Evolutionary conservation across 1,284 basidiomycete species (phyloP).

Genomic region (Austroboletus niveus): DNA sequence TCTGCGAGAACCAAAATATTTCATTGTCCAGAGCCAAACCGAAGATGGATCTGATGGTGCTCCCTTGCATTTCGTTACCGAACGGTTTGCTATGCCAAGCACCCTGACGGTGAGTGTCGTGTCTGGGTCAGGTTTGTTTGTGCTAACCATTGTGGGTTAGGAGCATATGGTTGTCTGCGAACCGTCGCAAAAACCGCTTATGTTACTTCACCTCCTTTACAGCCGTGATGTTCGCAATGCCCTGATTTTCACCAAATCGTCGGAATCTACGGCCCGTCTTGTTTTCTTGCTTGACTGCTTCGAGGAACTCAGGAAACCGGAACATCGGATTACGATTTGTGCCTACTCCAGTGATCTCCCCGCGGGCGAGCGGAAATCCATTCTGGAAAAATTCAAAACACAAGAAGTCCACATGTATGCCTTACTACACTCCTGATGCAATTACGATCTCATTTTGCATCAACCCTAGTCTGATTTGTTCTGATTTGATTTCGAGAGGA

Average conservation of each 20-base stretch:
- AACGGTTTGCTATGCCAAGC: slow-evolving; percentile 81
- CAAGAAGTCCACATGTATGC: slow-evolving; percentile 83
- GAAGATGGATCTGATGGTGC: slow-evolving; percentile 37
- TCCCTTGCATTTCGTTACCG: slow-evolving; percentile 57
- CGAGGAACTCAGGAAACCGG: slow-evolving; percentile 46
- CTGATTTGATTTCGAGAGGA: slow-evolving; percentile 95
- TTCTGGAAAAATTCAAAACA: slow-evolving; percentile 80
- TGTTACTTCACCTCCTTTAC: slow-evolving; percentile 86
- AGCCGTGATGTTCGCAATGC: slow-evolving; percentile 60
- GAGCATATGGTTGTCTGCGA: slow-evolving; percentile 88
- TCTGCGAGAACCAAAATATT: slow-evolving; percentile 82
- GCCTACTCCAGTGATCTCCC: slow-evolving; percentile 90
- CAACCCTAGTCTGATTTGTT: slow-evolving; percentile 77
- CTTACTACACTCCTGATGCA: background rate
- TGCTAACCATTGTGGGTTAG: slow-evolving; percentile 37
- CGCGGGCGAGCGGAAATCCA: slow-evolving; percentile 67
- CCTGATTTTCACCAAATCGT: slow-evolving; percentile 94
- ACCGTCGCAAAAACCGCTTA: slow-evolving; percentile 82
- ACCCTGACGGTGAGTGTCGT: slow-evolving; percentile 58
- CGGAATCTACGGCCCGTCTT: slow-evolving; percentile 85
- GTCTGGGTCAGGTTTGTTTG: background rate
- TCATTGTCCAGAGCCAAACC: slow-evolving; percentile 67
- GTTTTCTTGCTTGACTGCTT: slow-evolving; percentile 85
- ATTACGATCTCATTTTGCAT: slow-evolving; percentile 11
- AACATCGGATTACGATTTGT: slow-evolving; percentile 45